Conservation (phyloP, 192 early-diverging fungal genomes). For the Phycomyces blakesleeanus region DNA sequence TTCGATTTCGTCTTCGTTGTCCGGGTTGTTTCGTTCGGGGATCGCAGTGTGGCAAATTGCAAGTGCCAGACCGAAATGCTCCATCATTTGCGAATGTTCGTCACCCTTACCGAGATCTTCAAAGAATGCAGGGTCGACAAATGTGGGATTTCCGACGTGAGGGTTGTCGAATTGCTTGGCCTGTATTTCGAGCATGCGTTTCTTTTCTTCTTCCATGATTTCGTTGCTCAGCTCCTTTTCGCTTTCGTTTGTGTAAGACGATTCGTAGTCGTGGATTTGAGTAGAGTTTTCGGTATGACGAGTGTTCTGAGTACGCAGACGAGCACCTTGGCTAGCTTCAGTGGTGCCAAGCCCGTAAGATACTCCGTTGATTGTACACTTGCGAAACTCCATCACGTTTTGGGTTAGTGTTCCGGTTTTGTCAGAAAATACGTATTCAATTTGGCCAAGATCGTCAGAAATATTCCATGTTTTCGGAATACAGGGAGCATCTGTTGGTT, state of each 20-base stretch:
- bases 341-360: constrained; percentile 72
- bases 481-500: constrained; percentile 69
- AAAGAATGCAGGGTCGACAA: constrained; percentile 65
- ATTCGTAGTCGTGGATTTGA: constrained; percentile 5
- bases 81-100: constrained; percentile 57
- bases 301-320: not conserved
- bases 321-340: constrained; percentile 42
- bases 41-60: constrained; percentile 91
- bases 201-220: constrained; percentile 34
- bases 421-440: constrained; percentile 95
- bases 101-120: constrained; percentile 53
- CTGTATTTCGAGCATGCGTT: constrained; percentile 58
- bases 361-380: constrained; percentile 83
- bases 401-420: constrained; percentile 96
- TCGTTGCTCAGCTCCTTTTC: constrained; percentile 29
- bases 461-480: constrained; percentile 86
- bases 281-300: constrained; percentile 14
- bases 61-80: constrained; percentile 79
- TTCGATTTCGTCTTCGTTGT: constrained; percentile 49
- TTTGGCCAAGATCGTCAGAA: constrained; percentile 90
- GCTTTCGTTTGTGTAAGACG: constrained; percentile 19
- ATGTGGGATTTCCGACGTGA: constrained; percentile 64
- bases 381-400: constrained; percentile 94
- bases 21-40: constrained; percentile 38
- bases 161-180: constrained; percentile 54